Evolutionary conservation across 2,329 filamentous ascomycete genomes (phyloP).

Genomic region (Colletotrichum caudatum): DNA sequence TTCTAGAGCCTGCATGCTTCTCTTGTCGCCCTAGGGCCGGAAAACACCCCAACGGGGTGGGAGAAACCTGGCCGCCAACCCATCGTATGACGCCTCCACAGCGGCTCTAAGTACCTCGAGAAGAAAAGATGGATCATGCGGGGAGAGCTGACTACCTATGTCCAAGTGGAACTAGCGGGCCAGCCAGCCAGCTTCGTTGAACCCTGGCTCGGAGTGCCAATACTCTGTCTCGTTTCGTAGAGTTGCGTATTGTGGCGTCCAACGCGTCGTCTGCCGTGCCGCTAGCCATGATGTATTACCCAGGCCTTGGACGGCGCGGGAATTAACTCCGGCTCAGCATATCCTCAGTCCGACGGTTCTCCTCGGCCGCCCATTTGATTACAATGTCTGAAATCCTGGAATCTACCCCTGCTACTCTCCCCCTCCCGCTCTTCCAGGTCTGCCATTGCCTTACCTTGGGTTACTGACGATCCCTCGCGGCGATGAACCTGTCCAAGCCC

Average conservation of each 20-base stretch:
- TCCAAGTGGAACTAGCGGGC: constrained; percentile 2
- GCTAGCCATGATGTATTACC: constrained; percentile 5
- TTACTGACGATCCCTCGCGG: constrained; percentile 22
- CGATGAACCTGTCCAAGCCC: constrained; percentile 24
- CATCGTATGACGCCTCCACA: constrained; percentile 13
- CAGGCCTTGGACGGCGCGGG: not conserved
- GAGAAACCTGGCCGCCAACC: constrained; percentile 6
- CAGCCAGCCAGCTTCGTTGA: constrained; percentile 6
- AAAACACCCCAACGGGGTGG: not conserved
- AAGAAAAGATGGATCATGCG: constrained; percentile 9
- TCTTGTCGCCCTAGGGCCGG: not conserved
- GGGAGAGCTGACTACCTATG: constrained; percentile 3
- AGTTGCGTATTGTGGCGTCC: constrained; percentile 35
- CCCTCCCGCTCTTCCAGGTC: constrained; percentile 8
- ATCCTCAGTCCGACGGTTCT: constrained; percentile 10
- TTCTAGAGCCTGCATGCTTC: not conserved
- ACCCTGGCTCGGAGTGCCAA: constrained; percentile 10
- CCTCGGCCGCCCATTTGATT: constrained; percentile 15
- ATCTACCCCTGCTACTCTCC: constrained; percentile 7
- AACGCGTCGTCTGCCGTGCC: constrained; percentile 29
- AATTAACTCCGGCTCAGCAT: constrained; percentile 23
- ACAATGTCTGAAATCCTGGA: constrained; percentile 5
- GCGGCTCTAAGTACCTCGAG: constrained; percentile 20
- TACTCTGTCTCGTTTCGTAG: constrained; percentile 17
- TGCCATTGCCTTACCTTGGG: constrained; percentile 5